phyloP scores from a whole-genome alignment of 345 rosid genomes.

The Kernera saxatilis region DNA sequence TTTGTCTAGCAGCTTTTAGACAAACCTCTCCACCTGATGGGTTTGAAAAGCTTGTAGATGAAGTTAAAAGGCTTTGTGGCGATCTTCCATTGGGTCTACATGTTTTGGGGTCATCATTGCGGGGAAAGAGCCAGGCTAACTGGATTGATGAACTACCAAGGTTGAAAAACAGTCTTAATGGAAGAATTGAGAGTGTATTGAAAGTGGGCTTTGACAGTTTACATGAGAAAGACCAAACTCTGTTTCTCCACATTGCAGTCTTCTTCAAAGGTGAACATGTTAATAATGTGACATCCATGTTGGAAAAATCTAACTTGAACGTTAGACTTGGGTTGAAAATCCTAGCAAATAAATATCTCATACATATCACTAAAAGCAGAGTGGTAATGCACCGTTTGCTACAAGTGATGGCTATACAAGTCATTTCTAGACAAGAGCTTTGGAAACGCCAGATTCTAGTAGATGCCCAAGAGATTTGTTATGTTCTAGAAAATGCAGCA shows the following conservation, averaged over 20 bases:
- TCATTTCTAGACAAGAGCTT: background rate
- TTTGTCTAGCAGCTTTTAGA: background rate
- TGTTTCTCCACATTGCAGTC: slow-evolving; percentile 34
- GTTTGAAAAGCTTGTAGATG: background rate
- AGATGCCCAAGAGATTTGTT: background rate
- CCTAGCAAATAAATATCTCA: slow-evolving; percentile 9
- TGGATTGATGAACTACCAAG: background rate
- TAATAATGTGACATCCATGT: background rate
- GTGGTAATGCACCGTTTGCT: slow-evolving; percentile 24
- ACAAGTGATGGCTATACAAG: slow-evolving; percentile 21
- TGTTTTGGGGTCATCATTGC: no score
- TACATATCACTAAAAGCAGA: background rate
- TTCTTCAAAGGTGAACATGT: no score
- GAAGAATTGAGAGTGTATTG: slow-evolving; percentile 4
- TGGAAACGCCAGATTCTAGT: slow-evolving; percentile 8
- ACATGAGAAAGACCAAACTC: background rate
- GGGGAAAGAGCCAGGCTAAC: background rate
- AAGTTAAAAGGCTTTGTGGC: no score
- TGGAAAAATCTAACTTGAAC: background rate
- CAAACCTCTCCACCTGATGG: background rate
- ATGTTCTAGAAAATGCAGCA: background rate
- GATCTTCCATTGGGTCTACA: no score
- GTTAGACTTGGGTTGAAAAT: background rate
- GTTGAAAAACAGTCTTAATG: background rate
- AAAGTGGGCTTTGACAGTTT: slow-evolving; percentile 28